Conservation (phyloP, 2,329 filamentous ascomycete species). For the Cercospora citrullina region DNA sequence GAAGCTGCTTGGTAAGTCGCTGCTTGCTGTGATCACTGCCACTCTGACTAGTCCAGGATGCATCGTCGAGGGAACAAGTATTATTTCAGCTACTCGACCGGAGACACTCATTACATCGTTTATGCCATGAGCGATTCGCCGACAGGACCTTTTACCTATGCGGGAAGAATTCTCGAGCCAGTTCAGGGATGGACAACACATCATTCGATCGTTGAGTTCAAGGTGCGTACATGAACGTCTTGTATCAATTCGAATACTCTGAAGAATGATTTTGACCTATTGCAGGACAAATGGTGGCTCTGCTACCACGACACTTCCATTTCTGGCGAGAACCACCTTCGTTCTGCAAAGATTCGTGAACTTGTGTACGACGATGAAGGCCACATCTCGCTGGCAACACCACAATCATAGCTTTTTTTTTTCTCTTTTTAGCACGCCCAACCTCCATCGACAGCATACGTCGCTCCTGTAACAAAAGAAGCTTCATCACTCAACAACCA, state of each 20-base stretch:
- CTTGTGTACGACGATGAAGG: slow-evolving; percentile 69
- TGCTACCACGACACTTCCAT: slow-evolving; percentile 75
- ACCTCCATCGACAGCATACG: slow-evolving; percentile 51
- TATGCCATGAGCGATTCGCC: slow-evolving; percentile 68
- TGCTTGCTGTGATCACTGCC: slow-evolving; percentile 31
- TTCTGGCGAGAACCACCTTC: slow-evolving; percentile 67
- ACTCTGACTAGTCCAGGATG: slow-evolving; percentile 51
- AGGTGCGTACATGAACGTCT: slow-evolving; percentile 32
- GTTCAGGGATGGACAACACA: slow-evolving; percentile 81
- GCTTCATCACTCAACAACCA: slow-evolving; percentile 52
- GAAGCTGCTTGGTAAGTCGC: slow-evolving; percentile 73
- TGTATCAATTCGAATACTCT: not conserved
- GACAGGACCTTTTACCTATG: slow-evolving; percentile 71
- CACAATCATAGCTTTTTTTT: slow-evolving; percentile 26
- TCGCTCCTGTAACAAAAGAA: slow-evolving; percentile 51
- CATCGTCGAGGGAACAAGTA: slow-evolving; percentile 54
- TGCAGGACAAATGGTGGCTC: slow-evolving; percentile 64
- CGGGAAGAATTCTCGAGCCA: slow-evolving; percentile 69
- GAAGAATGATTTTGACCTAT: not conserved
- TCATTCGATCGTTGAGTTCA: slow-evolving; percentile 74
- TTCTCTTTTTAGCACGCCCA: slow-evolving; percentile 33
- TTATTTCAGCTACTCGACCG: slow-evolving; percentile 34
- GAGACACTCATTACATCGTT: slow-evolving; percentile 72
- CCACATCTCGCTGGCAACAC: slow-evolving; percentile 51
- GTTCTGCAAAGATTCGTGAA: slow-evolving; percentile 73